Percentiles rank a stretch among this genome's conserved stretches.
These are phyloP conservation scores for Pythium aquatile DNA, from an alignment of 352 stramenopile species.

Conservation along the genomic window DNA sequence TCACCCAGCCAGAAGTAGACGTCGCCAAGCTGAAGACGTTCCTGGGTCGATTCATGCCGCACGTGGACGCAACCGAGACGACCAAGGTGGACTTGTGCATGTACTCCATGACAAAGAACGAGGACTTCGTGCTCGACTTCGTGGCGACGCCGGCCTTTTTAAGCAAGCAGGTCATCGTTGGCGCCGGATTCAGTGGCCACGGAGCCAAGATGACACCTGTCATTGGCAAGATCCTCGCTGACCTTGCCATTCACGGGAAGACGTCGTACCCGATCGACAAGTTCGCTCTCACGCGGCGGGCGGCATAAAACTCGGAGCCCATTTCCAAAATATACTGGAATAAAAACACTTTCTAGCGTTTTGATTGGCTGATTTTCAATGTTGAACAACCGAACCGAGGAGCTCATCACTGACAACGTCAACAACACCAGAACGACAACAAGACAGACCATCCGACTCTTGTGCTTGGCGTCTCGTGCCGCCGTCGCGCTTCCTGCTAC, in stretches of 20 bases:
- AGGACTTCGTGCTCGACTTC: constrained; percentile 76
- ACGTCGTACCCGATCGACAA: constrained; percentile 43
- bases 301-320: neutral
- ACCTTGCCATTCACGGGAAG: constrained; percentile 56
- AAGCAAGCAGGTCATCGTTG: constrained; percentile 58
- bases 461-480: neutral
- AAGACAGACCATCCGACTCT: too few relatives aligned
- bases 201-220: constrained; percentile 85
- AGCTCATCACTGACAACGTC: too few relatives aligned
- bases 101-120: constrained; percentile 81
- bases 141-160: constrained; percentile 22
- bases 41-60: constrained; percentile 44
- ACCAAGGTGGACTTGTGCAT: constrained; percentile 67
- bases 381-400: neutral
- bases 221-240: constrained; percentile 74
- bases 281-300: constrained; percentile 15
- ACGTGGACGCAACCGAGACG: constrained; percentile 42
- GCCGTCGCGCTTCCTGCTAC: neutral
- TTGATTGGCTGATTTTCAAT: constrained; percentile 14
- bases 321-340: neutral
- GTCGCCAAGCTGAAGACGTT: constrained; percentile 34
- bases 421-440: too few relatives aligned
- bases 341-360: neutral
- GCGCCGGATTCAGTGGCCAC: constrained; percentile 78
- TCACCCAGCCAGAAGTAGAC: constrained; percentile 29